These are phyloP conservation scores for Dryadomyces quercivorus DNA, from an alignment of 2,329 filamentous ascomycete species.

Conservation along the genomic window DNA sequence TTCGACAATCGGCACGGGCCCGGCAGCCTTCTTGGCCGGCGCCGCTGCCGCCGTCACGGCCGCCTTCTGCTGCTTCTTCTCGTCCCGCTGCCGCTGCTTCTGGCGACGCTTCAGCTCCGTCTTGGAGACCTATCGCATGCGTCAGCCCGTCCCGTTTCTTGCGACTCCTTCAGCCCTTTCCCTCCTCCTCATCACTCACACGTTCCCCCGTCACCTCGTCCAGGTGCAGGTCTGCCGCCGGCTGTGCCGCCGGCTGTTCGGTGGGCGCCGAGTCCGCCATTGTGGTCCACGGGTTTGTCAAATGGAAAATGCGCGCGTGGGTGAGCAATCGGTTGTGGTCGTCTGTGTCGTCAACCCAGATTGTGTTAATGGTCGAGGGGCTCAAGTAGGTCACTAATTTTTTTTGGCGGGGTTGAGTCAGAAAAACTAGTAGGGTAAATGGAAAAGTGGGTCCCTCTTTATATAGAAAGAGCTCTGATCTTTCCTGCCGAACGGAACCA, in stretches of 20 bases:
- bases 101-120: constrained; percentile 87
- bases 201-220: constrained; percentile 87
- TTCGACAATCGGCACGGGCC: constrained; percentile 39
- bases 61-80: constrained; percentile 79
- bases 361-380: constrained; percentile 1
- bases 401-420: constrained; percentile 4
- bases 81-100: constrained; percentile 80
- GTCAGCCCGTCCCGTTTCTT: neutral
- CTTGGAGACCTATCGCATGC: constrained; percentile 49
- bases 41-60: constrained; percentile 44
- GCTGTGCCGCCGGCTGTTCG: constrained; percentile 1
- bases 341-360: neutral
- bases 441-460: neutral
- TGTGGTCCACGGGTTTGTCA: neutral
- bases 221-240: constrained; percentile 51
- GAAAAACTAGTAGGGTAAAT: neutral
- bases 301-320: neutral
- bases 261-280: constrained; percentile 11
- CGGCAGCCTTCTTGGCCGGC: constrained; percentile 45
- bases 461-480: too few relatives aligned
- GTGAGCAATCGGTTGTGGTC: neutral
- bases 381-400: neutral
- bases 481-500: too few relatives aligned
- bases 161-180: neutral
- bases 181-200: constrained; percentile 1